phyloP scores from a whole-genome alignment of 768 basidiomycete species.

The Pleurotus tuoliensis region DNA sequence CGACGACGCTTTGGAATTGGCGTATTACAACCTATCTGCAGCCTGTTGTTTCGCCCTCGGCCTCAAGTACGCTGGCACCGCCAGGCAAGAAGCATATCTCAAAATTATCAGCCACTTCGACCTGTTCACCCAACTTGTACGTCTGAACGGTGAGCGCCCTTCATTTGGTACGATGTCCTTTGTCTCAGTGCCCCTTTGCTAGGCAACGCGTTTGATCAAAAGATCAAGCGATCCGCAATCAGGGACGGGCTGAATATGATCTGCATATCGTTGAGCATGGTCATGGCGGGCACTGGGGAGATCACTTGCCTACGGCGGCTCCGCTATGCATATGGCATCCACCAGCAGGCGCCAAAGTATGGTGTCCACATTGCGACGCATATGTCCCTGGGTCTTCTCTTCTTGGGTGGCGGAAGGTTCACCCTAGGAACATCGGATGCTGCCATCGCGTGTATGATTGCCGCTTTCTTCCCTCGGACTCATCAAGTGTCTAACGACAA shows the following conservation, averaged over 20 bases:
- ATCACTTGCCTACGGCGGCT: conserved; percentile 84
- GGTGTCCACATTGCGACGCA: conserved; percentile 89
- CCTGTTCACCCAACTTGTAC: conserved; percentile 66
- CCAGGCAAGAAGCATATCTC: conserved; percentile 82
- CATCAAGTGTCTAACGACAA: conserved; percentile 80
- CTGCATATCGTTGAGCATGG: conserved; percentile 81
- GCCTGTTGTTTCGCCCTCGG: conserved; percentile 91
- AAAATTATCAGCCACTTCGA: conserved; percentile 83
- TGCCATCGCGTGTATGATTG: conserved; percentile 84
- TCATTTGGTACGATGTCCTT: conserved; percentile 2
- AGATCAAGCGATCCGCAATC: conserved; percentile 83
- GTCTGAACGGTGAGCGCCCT: conserved; percentile 54
- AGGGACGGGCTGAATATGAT: conserved; percentile 87
- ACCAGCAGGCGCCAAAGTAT: conserved; percentile 70
- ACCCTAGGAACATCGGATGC: conserved; percentile 91
- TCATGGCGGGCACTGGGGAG: conserved; percentile 98
- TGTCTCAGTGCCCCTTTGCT: conserved; percentile 7
- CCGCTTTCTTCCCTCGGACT: conserved; percentile 91
- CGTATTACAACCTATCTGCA: conserved; percentile 87
- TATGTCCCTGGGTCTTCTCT: conserved; percentile 85
- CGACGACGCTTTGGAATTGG: conserved; percentile 78
- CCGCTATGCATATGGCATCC: conserved; percentile 87
- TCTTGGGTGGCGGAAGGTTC: conserved; percentile 89
- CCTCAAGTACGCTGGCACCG: conserved; percentile 92
- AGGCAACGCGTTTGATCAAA: conserved; percentile 83